A percentile compares a stretch with the other conserved stretches of the same genome.
phyloP scores from a whole-genome alignment of 768 basidiomycete genomes.

The Russula abietina region DNA sequence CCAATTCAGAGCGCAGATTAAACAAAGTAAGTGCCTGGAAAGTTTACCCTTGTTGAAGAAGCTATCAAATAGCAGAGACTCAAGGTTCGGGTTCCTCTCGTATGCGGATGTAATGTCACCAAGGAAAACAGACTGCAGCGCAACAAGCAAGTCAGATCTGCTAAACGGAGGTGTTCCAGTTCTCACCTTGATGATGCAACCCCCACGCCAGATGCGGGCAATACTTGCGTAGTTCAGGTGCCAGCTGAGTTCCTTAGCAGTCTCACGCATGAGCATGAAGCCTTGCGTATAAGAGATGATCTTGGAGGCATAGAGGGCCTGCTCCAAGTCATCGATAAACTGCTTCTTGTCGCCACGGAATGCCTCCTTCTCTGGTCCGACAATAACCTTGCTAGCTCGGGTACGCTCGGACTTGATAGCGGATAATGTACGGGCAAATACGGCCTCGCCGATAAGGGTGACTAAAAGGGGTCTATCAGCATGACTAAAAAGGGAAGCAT shows the following conservation, averaged over 20 bases:
- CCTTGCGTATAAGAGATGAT: constrained; percentile 99
- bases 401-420: constrained; percentile 94
- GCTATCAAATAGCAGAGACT: constrained; percentile 90
- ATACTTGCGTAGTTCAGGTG: constrained; percentile 97
- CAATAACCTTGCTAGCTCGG: constrained; percentile 85
- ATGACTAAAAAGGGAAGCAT: constrained; percentile 4
- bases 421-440: constrained; percentile 97
- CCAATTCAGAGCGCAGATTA: constrained; percentile 13
- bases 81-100: constrained; percentile 73
- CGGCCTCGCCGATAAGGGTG: constrained; percentile 98
- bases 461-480: constrained; percentile 42
- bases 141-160: constrained; percentile 29
- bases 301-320: constrained; percentile 98
- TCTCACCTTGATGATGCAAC: constrained; percentile 93
- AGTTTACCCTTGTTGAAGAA: constrained; percentile 89
- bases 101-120: constrained; percentile 90
- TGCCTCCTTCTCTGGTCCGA: constrained; percentile 84
- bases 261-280: constrained; percentile 99
- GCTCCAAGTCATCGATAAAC: constrained; percentile 99
- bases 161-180: not conserved
- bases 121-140: constrained; percentile 65
- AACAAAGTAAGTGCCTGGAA: not conserved
- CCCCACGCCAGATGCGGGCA: constrained; percentile 99
- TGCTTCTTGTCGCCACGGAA: constrained; percentile 98
- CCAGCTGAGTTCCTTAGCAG: constrained; percentile 90